Conservation (phyloP, 768 basidiomycete genomes). For the Pisolithus marmoratus region DNA sequence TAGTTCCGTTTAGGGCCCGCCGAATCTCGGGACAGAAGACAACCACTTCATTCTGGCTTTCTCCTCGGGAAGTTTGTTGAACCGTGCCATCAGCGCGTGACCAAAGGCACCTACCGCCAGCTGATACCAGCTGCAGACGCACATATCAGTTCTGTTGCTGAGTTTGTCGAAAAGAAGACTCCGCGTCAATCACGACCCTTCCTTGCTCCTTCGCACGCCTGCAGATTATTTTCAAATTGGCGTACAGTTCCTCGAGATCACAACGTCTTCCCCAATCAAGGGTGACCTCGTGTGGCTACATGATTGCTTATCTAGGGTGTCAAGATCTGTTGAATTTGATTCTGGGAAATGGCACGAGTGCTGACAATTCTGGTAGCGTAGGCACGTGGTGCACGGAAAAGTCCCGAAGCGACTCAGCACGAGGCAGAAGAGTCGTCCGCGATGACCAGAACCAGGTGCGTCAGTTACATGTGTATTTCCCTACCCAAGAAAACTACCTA, state of each 20-base stretch:
- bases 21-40: background rate
- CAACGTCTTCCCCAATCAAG: constrained; percentile 52
- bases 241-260: constrained; percentile 55
- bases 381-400: constrained; percentile 54
- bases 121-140: constrained; percentile 45
- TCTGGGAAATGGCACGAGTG: constrained; percentile 63
- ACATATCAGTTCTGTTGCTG: background rate
- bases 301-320: constrained; percentile 33
- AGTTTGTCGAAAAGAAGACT: constrained; percentile 29
- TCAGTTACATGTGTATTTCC: no score
- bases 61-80: constrained; percentile 47
- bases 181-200: constrained; percentile 78
- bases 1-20: constrained; percentile 15
- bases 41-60: constrained; percentile 2
- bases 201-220: constrained; percentile 52
- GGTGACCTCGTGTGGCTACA: constrained; percentile 13
- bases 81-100: constrained; percentile 66
- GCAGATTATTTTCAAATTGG: constrained; percentile 57
- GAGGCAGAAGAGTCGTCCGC: no score
- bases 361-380: constrained; percentile 29
- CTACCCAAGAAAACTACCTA: constrained; percentile 35
- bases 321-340: constrained; percentile 55
- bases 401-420: no score
- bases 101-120: constrained; percentile 83
- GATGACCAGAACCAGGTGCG: no score